Evolutionary conservation across 75 land plant genomes (phyloP).

Genomic region (Azolla pinnata): DNA sequence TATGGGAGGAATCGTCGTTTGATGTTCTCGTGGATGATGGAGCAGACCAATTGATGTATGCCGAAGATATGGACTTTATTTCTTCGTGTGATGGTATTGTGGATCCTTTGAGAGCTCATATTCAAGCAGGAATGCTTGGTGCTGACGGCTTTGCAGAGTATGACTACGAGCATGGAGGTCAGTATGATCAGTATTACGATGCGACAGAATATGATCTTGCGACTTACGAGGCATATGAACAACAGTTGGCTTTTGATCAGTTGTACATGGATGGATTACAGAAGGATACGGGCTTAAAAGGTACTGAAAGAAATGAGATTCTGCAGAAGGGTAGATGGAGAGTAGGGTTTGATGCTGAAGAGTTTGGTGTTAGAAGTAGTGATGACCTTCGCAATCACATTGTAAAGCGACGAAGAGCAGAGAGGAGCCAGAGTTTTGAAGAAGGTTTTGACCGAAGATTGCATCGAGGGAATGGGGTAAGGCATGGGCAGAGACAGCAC

Average conservation of each 20-base stretch:
- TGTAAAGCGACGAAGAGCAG: conserved; percentile 39
- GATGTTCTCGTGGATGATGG: conserved; percentile 90
- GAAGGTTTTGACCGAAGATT: conserved; percentile 16
- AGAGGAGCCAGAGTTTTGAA: conserved; percentile 8
- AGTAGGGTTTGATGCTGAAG: conserved; percentile 4
- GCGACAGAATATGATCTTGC: conserved; percentile 19
- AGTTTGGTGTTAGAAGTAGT: not conserved
- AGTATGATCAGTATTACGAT: conserved; percentile 10
- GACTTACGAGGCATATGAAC: conserved; percentile 41
- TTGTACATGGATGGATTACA: conserved; percentile 24
- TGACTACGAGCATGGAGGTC: conserved; percentile 16
- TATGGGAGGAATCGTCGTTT: conserved; percentile 76
- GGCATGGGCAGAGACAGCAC: conserved; percentile 4
- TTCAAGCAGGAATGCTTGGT: not conserved
- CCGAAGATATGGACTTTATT: conserved; percentile 20
- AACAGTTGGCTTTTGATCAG: conserved; percentile 13
- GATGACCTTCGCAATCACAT: conserved; percentile 47
- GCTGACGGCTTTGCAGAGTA: conserved; percentile 8
- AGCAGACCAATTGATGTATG: conserved; percentile 16
- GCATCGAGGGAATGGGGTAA: conserved; percentile 5
- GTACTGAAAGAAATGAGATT: conserved; percentile 16
- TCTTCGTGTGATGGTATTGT: conserved; percentile 7
- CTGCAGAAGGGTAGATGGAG: conserved; percentile 4
- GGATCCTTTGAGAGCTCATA: not conserved
- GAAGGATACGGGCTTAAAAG: conserved; percentile 18